Base-by-base conservation (phyloP, 192 early-diverging fungal genomes). In the Kappamyces sp. region DNA sequence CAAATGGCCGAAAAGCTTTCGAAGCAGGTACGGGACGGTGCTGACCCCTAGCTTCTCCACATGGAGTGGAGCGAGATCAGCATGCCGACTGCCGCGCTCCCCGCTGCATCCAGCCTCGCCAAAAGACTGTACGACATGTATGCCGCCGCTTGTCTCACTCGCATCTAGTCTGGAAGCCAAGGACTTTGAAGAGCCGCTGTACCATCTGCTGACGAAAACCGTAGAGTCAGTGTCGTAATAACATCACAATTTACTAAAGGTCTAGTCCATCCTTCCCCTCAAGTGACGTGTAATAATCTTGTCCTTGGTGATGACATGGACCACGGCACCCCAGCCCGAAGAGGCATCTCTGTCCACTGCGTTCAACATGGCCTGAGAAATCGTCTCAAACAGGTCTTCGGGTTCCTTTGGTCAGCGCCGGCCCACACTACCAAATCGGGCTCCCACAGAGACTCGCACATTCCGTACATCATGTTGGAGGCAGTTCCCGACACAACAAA, bases 381-480 rank as follows among this genome's bases (percentile, higher is more conserved):
- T 90, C 51, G 89, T 91, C 77, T 98, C 94, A 65, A 99, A 99
- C 51, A 99, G 76, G 64, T 94, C 94, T 59, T 98, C 94, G 8
- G 97, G 94, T 62, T 87, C 78, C 80, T 84, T 49, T 44, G 0
- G 49, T 1, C 32, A 68, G 33, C 5, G 36, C 52, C 43, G 66
- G 43, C 12, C 3, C 3, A 1, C 44, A 12, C 64, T 72, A 89
- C 93, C 62, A 99, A 81, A 77, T 97, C 84, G 46, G 94, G 92
- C 72, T 98, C 94, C 94, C 94, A 99, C 52, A 99, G 80, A 23
- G 84, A 79, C 74, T 99, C 97, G 66, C 92, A 94, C 85, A 92
- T 94, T 64, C 97, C 97, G 61, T 89, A 98, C 61, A 99, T 77
- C 60, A 90, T 88, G 36, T 85, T 74, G 23, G 67, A 66, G 12